Evolutionary conservation across 345 rosid species (phyloP), one percentile per base, ranked within the genome.

Genomic region (Citrus medica): DNA sequence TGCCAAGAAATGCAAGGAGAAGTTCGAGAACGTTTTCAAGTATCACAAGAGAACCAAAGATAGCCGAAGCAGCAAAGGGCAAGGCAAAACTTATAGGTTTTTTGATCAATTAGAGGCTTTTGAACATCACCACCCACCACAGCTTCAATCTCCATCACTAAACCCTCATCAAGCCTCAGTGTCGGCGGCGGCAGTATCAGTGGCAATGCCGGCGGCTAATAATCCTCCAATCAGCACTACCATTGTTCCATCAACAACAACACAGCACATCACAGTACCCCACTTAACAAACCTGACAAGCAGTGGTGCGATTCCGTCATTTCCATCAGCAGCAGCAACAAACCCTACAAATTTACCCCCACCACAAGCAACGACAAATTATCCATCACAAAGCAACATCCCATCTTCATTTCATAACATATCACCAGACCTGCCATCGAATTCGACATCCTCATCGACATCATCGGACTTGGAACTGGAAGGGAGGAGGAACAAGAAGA

Each of bases 391-490:
- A 27, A 42, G 33, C 72, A 69, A 16, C 30, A 78, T 28, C 56
- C 78, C 75, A 16, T 46, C 84, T 56, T 71, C 76, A 35, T 70
- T 83, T 40, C 79, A 69, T 3, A 74, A 13, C 30, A 65, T 86
- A 9, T 81, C 93, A 14, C 9, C 86, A 16, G 84, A 88, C 76
- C 86, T 84, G 17, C 74, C 86, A 56, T 92, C 93, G 38, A 82
- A 83, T 73, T 91, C 92, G 6, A 87, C 88, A 32, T 92, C 93
- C 42, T 92, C 93, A 4, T 90, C 97, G 1, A 90, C 95, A 3
- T 87, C 92, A 10, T 87, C 95, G 3, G 94, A 92, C 10, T 77
- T 78, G 71, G 89, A 83, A 14, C 77, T 81, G 21, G 90, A 79
- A 65, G 77, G 78, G 27, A 79, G 79, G 53, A 82, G 82, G 76